phyloP scores from a whole-genome alignment of 805 yeast genomes.

The Scheffersomyces coipomensis region DNA sequence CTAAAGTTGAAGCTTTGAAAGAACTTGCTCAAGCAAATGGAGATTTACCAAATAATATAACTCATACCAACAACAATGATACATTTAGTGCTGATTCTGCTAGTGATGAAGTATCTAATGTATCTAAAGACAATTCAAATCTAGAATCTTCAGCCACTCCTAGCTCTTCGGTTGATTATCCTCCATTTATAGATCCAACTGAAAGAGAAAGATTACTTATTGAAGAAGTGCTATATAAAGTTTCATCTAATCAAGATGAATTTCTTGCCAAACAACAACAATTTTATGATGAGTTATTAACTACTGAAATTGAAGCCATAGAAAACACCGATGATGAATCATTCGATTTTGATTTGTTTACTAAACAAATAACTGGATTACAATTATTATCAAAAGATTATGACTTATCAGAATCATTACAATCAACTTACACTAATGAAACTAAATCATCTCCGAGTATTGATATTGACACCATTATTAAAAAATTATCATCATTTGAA shows the following conservation, averaged over 20 bases:
- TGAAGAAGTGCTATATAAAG: conserved; percentile 26
- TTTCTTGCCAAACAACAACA: conserved; percentile 19
- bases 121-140: not conserved
- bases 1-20: conserved; percentile 1
- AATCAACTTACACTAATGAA: conserved; percentile 24
- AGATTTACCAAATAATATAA: conserved; percentile 2
- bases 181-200: conserved; percentile 20
- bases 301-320: conserved; percentile 6
- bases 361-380: conserved; percentile 60
- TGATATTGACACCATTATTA: conserved; percentile 4
- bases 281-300: conserved; percentile 15
- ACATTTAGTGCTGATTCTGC: conserved; percentile 1
- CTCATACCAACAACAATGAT: conserved; percentile 2
- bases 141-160: not conserved
- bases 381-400: conserved; percentile 65
- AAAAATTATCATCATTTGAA: conserved; percentile 3
- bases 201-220: conserved; percentile 21
- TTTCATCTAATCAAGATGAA: conserved; percentile 23
- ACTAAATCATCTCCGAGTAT: not conserved
- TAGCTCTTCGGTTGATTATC: not conserved
- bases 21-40: conserved; percentile 13
- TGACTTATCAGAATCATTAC: conserved; percentile 58
- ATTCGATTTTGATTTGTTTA: conserved; percentile 46
- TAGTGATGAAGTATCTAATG: conserved; percentile 4
- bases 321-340: conserved; percentile 7